These are phyloP conservation scores for Umbellularia californica DNA, from an alignment of 164 flowering plant genomes.

Conservation along the genomic window DNA sequence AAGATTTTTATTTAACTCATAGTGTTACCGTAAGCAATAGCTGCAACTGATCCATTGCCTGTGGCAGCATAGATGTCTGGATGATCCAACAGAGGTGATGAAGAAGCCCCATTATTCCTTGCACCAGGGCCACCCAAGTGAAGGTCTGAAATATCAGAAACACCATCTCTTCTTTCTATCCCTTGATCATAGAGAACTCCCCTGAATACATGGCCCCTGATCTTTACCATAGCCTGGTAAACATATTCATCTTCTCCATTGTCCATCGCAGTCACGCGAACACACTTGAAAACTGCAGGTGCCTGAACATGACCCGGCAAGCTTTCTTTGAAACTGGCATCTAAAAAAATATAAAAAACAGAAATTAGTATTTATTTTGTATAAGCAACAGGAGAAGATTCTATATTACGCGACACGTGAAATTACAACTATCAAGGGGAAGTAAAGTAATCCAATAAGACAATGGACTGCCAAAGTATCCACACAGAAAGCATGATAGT, in stretches of 20 bases:
- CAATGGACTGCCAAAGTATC: too few species aligned
- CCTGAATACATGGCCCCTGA: slow-evolving; percentile 87
- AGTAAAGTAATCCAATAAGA: too few species aligned
- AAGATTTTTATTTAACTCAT: slow-evolving; percentile 31
- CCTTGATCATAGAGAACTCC: slow-evolving; percentile 90
- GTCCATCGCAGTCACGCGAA: slow-evolving; percentile 75
- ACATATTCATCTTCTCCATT: slow-evolving; percentile 92
- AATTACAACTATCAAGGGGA: too few species aligned
- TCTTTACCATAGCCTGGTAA: slow-evolving; percentile 82
- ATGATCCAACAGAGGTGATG: slow-evolving; percentile 55
- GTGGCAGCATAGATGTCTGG: slow-evolving; percentile 51
- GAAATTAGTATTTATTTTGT: not conserved
- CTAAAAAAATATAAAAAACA: slow-evolving; percentile 22
- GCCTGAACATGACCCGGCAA: slow-evolving; percentile 81
- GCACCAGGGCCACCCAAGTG: slow-evolving; percentile 59
- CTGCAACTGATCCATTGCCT: slow-evolving; percentile 56
- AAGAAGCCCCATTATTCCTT: slow-evolving; percentile 34
- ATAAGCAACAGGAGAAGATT: too few species aligned
- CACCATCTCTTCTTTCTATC: slow-evolving; percentile 38
- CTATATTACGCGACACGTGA: too few species aligned
- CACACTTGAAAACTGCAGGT: slow-evolving; percentile 90
- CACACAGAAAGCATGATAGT: too few species aligned
- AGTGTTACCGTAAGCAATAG: slow-evolving; percentile 59
- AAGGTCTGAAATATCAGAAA: slow-evolving; percentile 75
- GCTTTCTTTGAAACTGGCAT: slow-evolving; percentile 60